These are phyloP conservation scores for Penicillium hordei DNA, from an alignment of 2,329 filamentous ascomycete species.

Conservation along the genomic window DNA sequence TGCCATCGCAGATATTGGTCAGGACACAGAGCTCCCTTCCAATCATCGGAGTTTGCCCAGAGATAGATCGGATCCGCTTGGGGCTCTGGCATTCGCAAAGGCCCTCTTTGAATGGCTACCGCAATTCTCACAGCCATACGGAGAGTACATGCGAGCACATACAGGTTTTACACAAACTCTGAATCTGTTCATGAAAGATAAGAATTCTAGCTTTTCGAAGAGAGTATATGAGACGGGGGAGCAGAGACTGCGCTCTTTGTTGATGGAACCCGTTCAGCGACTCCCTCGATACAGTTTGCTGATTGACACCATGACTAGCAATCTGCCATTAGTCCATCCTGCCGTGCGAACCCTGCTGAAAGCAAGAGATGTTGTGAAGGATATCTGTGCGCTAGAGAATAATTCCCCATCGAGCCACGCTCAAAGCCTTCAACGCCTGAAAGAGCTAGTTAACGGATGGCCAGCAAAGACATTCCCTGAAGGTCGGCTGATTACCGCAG, in stretches of 20 bases:
- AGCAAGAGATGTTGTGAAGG: constrained; percentile 88
- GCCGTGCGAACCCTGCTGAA: constrained; percentile 80
- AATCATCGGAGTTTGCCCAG: constrained; percentile 42
- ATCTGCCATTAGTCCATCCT: constrained; percentile 80
- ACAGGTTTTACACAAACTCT: constrained; percentile 81
- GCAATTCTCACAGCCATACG: constrained; percentile 84
- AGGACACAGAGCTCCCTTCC: constrained; percentile 50
- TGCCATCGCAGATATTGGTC: constrained; percentile 73
- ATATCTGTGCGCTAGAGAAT: constrained; percentile 92
- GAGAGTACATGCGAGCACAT: constrained; percentile 88
- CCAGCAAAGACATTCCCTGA: constrained; percentile 68
- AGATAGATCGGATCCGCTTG: constrained; percentile 67
- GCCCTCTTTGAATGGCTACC: constrained; percentile 90
- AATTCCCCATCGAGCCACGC: constrained; percentile 64
- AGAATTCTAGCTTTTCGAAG: constrained; percentile 78
- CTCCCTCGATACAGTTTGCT: constrained; percentile 92
- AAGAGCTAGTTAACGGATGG: constrained; percentile 76
- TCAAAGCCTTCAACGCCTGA: constrained; percentile 70
- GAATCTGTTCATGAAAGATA: constrained; percentile 71
- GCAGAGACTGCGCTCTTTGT: constrained; percentile 81
- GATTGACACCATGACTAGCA: constrained; percentile 91
- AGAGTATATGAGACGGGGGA: constrained; percentile 81
- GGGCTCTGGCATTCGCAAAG: constrained; percentile 74
- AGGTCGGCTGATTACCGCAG: constrained; percentile 76
- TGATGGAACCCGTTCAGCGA: constrained; percentile 95